These are phyloP conservation scores for Blastocystis sp. DNA, from an alignment of 352 stramenopile genomes.

Conservation along the genomic window DNA sequence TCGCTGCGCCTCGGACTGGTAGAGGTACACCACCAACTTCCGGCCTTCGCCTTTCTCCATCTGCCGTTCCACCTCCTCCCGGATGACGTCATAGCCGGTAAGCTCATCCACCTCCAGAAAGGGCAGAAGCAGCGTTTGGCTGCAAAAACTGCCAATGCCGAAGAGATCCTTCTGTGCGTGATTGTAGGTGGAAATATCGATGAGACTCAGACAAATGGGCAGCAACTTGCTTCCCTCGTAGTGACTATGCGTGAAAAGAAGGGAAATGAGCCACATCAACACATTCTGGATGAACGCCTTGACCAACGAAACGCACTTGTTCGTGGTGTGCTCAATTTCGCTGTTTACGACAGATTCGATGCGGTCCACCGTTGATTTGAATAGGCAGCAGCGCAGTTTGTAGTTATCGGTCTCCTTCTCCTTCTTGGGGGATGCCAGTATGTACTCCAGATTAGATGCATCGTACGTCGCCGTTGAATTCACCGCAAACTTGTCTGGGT, in stretches of 20 bases:
- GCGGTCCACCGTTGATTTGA: constrained; percentile 4
- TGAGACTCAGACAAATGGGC: constrained; percentile 22
- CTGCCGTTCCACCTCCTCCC: neutral
- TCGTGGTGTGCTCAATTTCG: constrained; percentile 37
- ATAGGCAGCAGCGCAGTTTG: constrained; percentile 35
- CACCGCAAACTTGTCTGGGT: constrained; percentile 32
- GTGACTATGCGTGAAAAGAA: neutral
- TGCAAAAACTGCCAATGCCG: neutral
- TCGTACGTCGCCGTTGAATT: neutral
- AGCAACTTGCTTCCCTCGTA: constrained; percentile 26
- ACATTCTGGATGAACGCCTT: constrained; percentile 22
- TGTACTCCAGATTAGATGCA: neutral
- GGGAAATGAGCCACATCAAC: neutral
- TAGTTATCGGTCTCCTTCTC: constrained; percentile 2
- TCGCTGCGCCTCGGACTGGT: constrained; percentile 28
- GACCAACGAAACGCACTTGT: constrained; percentile 35
- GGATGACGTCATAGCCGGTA: neutral
- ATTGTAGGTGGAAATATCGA: constrained; percentile 32
- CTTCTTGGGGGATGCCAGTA: neutral
- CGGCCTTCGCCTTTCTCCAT: neutral
- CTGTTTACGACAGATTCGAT: constrained; percentile 21
- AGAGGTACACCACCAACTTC: constrained; percentile 27
- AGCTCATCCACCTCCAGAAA: constrained; percentile 43
- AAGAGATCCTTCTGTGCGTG: constrained; percentile 15
- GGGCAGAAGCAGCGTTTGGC: neutral